Conservation (phyloP, 352 stramenopile species). For the Pythium aristosporum region DNA sequence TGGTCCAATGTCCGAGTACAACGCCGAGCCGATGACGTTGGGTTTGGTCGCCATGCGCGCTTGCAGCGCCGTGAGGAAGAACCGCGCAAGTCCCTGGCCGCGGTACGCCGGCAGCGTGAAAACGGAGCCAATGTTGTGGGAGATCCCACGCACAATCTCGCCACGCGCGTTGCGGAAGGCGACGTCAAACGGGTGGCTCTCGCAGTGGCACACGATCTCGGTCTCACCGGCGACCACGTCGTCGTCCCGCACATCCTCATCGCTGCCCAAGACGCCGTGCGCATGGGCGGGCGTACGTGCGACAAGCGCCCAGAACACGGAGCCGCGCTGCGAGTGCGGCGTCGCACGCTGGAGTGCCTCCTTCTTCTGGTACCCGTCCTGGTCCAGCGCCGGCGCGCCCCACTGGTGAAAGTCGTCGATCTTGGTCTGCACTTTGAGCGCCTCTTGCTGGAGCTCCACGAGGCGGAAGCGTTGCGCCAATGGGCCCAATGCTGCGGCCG, state of each 20-base stretch:
- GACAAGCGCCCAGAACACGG: slow-evolving; percentile 60
- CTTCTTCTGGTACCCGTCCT: slow-evolving; percentile 45
- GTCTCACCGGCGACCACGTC: slow-evolving; percentile 22
- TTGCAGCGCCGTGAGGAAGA: slow-evolving; percentile 43
- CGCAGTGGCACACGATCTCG: slow-evolving; percentile 52
- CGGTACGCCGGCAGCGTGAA: slow-evolving; percentile 50
- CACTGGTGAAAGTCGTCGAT: slow-evolving; percentile 49
- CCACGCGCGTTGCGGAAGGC: slow-evolving; percentile 35
- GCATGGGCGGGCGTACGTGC: slow-evolving; percentile 11
- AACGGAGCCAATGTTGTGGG: slow-evolving; percentile 58
- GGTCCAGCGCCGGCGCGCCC: slow-evolving; percentile 19
- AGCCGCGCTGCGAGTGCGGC: slow-evolving; percentile 40
- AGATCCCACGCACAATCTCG: slow-evolving; percentile 41
- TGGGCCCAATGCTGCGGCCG: not conserved
- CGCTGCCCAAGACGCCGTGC: not conserved
- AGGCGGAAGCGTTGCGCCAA: slow-evolving; percentile 32
- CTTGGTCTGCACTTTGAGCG: slow-evolving; percentile 59
- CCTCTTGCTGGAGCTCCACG: slow-evolving; percentile 49
- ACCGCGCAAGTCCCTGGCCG: slow-evolving; percentile 43
- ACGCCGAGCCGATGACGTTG: slow-evolving; percentile 39
- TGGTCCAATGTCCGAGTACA: slow-evolving; percentile 68
- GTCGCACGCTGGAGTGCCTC: slow-evolving; percentile 45
- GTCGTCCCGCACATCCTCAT: slow-evolving; percentile 24
- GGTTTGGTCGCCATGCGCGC: slow-evolving; percentile 28
- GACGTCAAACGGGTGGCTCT: slow-evolving; percentile 61